Conservation (phyloP, 805 yeast species). For the Suhomyces faveliae region DNA sequence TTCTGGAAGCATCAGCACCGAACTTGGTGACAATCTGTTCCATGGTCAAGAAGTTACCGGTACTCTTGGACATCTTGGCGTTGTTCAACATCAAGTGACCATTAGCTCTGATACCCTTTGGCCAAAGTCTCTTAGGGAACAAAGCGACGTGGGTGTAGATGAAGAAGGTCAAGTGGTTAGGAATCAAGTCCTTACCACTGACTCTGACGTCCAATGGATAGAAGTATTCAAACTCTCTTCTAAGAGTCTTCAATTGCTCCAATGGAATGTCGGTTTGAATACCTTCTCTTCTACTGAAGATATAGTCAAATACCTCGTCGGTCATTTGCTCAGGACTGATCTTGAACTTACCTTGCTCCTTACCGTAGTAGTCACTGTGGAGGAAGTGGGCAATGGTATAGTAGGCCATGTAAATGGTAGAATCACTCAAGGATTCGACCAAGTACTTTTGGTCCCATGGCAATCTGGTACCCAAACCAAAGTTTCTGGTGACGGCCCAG, state of each 20-base stretch:
- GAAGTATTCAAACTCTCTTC: conserved; percentile 95
- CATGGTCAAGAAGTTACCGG: conserved; percentile 95
- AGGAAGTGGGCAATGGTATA: conserved; percentile 86
- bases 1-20: conserved; percentile 97
- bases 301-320: conserved; percentile 88
- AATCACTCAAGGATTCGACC: conserved; percentile 93
- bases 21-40: conserved; percentile 80
- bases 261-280: conserved; percentile 58
- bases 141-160: conserved; percentile 89
- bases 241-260: conserved; percentile 65
- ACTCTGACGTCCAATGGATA: conserved; percentile 91
- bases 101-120: conserved; percentile 87
- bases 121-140: conserved; percentile 92
- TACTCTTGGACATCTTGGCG: conserved; percentile 96
- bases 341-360: conserved; percentile 65
- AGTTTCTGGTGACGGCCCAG: conserved; percentile 98
- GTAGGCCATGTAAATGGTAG: conserved; percentile 93
- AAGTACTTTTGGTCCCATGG: conserved; percentile 97
- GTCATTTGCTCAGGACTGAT: conserved; percentile 84
- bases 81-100: conserved; percentile 95
- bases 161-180: conserved; percentile 95
- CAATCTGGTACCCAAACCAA: conserved; percentile 89
- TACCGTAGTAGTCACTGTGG: conserved; percentile 85
- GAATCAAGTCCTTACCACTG: conserved; percentile 95
- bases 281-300: conserved; percentile 71